Evolutionary conservation across 192 early-diverging fungal genomes (phyloP), one percentile per base, ranked within the genome.

Genomic region (Rhizophagus clarus): DNA sequence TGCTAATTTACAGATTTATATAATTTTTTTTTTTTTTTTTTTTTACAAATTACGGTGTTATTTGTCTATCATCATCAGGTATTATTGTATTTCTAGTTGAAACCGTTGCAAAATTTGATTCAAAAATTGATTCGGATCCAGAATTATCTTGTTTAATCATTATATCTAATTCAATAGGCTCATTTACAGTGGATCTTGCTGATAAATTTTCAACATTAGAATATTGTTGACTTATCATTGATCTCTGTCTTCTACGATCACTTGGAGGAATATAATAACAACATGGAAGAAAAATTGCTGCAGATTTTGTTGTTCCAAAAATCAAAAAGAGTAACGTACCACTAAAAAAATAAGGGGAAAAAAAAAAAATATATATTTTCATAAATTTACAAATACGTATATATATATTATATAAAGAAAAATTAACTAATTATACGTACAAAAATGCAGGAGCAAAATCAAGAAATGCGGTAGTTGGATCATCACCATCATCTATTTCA

Each of bases 261-360:
- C 20, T 56, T 56, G 63, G 34, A 29, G 74, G 74, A n/a, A 12
- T 22, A n/a, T 62, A 61, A 34, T 76, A 76, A 31, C 24, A 76
- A 32, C 74, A 76, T 32, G 74, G 74, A 4, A 76, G 32, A n/a
- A 76, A 61, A 20, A 76, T 10, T 4, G 74, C 74, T 2, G 74
- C 74, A 40, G 9, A 31, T 22, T 34, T 24, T 20, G 17, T 60
- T 20, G 74, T 62, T 40, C 74, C 74, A 40, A 76, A 76, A 61
- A 76, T 40, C 29, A 62, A 11, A 61, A 61, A 76, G 10, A 76
- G 26, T 6, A 61, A 9, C n/a, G 61, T 61, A 32, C 74, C 74
- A 11, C 74, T 76, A 37, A 11, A 49, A 73, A n/a, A n/a, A n/a
- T n/a, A n/a, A n/a, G n/a, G n/a, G n/a, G n/a, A n/a, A n/a, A n/a